A percentile compares a stretch with the other conserved stretches of the same genome.
Evolutionary conservation across 129 eudicot species (phyloP).

Genomic region (Escallonia herrerae): DNA sequence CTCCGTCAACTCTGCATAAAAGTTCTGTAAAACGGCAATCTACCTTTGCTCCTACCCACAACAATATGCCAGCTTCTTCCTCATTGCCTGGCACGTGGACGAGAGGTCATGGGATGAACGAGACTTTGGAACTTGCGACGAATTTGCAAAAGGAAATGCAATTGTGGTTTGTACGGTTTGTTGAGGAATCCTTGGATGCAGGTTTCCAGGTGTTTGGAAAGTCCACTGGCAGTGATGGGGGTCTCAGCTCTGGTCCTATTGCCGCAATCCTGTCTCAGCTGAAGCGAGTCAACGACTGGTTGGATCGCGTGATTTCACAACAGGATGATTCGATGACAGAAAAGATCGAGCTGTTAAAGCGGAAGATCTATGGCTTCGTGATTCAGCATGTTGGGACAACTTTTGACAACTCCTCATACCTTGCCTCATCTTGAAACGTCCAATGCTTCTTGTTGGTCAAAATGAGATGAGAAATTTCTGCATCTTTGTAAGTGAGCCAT

Average conservation of each 20-base stretch:
- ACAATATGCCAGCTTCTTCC: conserved; percentile 23
- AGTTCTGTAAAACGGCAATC: conserved; percentile 31
- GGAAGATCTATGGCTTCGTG: conserved; percentile 86
- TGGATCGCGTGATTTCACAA: conserved; percentile 62
- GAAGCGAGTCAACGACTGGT: conserved; percentile 92
- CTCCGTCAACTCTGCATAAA: conserved; percentile 31
- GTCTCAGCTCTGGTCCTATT: conserved; percentile 42
- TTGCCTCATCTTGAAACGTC: conserved; percentile 26
- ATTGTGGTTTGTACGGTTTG: conserved; percentile 75
- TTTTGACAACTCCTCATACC: conserved; percentile 33
- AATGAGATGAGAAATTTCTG: not conserved
- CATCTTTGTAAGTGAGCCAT: too few species aligned
- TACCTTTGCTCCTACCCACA: conserved; percentile 30
- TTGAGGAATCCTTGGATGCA: conserved; percentile 91
- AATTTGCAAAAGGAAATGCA: conserved; percentile 84
- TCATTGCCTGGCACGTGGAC: conserved; percentile 28
- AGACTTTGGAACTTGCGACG: conserved; percentile 40
- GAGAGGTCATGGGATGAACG: conserved; percentile 51
- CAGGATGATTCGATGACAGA: conserved; percentile 50
- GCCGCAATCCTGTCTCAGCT: conserved; percentile 79
- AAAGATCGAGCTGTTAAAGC: conserved; percentile 63
- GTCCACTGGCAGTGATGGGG: conserved; percentile 23
- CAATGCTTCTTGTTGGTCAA: not conserved
- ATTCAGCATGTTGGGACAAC: conserved; percentile 95
- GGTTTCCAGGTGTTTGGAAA: conserved; percentile 78